Base-by-base conservation (phyloP, 1,284 basidiomycete genomes). In the Tetrapyrgos nigripes region DNA sequence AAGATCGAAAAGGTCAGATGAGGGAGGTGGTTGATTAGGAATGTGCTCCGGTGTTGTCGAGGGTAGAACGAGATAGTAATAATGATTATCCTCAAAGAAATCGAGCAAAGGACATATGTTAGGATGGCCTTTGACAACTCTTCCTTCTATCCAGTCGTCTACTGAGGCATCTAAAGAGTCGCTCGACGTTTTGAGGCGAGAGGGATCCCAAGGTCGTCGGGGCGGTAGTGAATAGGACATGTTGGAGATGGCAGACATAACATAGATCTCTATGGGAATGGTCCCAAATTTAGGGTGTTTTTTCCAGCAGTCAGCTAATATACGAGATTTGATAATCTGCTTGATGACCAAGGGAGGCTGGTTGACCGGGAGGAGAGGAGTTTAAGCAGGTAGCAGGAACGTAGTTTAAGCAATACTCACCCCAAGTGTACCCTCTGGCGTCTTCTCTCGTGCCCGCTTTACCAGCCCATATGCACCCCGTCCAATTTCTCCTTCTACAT, bases 251-350 rank as follows among this genome's bases (percentile, higher is more conserved):
- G 82, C 93, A 71, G 82, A 97, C 92, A 99, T 94, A 64, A 99
- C 97, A 73, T 97, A 97, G 43, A 99, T 97, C 78, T 99, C 97
- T 75, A 98, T 96, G 6, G 97, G 97, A 66, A 99, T 98, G 1
- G 97, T 97, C 40, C 97, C 97, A 68, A 94, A 86, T 61, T 91
- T 87, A 43, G 94, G 93, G 73, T 99, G 97, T 69, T 92, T 90
- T 81, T 98, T 98, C 97, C 97, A 99, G 73, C 96, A 99, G 77
- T 99, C 97, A 21, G 97, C 97, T 50, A 99, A 84, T 61, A 99
- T 99, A 53, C 96, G 92, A 57, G 94, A 96, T 77, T 99, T 99
- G 82, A 98, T 97, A 70, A 99, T 91, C 74, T 98, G 97, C 72
- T 99, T 99, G 79, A 98, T 96, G 65, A 98, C 90, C 57, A 98